Conservation (phyloP, 169 alveolate species). For the Cryptosporidium meleagridis region DNA sequence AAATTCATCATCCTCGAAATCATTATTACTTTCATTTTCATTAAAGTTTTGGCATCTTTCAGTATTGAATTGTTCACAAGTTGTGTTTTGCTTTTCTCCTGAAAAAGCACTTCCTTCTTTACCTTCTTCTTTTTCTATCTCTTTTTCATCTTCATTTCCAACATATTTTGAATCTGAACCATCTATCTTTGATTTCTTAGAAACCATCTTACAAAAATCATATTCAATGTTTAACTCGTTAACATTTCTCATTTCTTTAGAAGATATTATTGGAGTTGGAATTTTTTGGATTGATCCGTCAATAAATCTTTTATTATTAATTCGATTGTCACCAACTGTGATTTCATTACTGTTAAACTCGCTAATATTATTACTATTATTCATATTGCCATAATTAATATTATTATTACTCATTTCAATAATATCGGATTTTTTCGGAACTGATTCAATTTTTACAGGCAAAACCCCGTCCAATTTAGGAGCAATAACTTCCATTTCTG, state of each 20-base stretch:
- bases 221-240: constrained; percentile 23
- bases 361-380: neutral
- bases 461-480: constrained; percentile 47
- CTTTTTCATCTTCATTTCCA: neutral
- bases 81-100: neutral
- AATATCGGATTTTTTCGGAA: neutral
- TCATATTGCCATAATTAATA: no score
- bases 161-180: neutral
- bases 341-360: neutral
- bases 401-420: no score
- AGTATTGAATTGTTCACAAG: neutral
- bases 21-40: neutral
- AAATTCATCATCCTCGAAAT: constrained; percentile 36
- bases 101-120: neutral
- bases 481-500: constrained; percentile 6
- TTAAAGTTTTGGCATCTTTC: neutral
- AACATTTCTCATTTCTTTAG: constrained; percentile 50
- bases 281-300: neutral
- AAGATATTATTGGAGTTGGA: constrained; percentile 44
- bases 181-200: neutral
- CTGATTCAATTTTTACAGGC: constrained; percentile 17
- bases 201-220: neutral
- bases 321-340: neutral
- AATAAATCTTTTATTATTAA: neutral
- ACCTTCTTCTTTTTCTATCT: neutral